Conservation (phyloP, 163 green algal genomes). For the Chloroidium sp. region DNA sequence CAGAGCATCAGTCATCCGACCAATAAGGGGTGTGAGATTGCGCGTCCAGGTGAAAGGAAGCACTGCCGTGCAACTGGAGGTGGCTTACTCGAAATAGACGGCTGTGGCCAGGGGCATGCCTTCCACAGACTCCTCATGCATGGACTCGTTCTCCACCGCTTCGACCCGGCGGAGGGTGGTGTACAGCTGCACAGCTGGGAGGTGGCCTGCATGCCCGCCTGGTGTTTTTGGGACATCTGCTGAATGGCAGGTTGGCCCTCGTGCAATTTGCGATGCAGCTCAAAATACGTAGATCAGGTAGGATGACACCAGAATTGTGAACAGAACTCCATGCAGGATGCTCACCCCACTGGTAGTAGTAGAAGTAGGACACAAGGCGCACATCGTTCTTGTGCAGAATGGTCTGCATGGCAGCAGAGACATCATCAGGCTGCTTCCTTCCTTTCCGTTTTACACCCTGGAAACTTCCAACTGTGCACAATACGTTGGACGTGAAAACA, state of each 20-base stretch:
- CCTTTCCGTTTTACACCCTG: too few species aligned
- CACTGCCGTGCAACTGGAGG: too few species aligned
- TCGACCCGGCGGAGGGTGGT: constrained; percentile 2
- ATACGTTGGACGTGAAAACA: neutral
- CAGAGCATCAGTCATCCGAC: too few species aligned
- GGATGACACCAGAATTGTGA: too few species aligned
- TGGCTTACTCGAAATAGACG: constrained; percentile 7
- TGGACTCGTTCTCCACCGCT: constrained; percentile 7
- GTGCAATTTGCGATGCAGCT: neutral
- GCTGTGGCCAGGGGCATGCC: constrained; percentile 15
- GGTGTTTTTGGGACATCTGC: neutral
- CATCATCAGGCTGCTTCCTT: too few species aligned
- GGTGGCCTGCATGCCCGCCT: constrained; percentile 6
- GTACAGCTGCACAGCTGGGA: constrained; percentile 16
- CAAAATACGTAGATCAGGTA: neutral
- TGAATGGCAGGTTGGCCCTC: too few species aligned
- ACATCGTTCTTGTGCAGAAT: constrained; percentile 8
- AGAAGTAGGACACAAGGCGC: constrained; percentile 12
- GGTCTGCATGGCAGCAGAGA: constrained; percentile 5
- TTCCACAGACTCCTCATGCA: constrained; percentile 12
- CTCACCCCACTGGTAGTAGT: constrained; percentile 24
- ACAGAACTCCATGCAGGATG: too few species aligned
- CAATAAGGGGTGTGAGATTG: too few species aligned
- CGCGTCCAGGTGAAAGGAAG: too few species aligned
- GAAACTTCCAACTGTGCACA: too few species aligned